Percentiles rank a stretch among this genome's conserved stretches.
Conservation (phyloP, 1,284 basidiomycete genomes). For the Somion occarium region DNA sequence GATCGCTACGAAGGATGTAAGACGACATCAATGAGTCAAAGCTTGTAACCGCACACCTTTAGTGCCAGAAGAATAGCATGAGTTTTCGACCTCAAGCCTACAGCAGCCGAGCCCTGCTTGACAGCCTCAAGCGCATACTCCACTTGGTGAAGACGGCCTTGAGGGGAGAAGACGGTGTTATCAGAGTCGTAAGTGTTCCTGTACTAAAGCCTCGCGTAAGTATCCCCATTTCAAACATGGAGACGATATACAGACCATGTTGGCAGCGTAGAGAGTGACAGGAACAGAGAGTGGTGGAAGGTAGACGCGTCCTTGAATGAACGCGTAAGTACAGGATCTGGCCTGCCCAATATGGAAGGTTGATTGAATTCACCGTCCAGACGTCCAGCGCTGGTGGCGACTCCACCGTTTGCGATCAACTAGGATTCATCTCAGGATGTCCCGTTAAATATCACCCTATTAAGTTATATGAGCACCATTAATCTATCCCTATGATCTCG, state of each 20-base stretch:
- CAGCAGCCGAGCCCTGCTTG: constrained; percentile 98
- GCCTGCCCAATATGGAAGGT: neutral
- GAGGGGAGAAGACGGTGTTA: constrained; percentile 94
- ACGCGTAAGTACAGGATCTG: constrained; percentile 4
- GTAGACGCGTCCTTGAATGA: constrained; percentile 4
- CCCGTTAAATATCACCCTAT: no score
- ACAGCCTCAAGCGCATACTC: constrained; percentile 99
- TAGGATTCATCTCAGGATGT: no score
- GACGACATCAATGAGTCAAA: constrained; percentile 1
- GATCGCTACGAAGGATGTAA: constrained; percentile 65
- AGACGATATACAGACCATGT: constrained; percentile 9
- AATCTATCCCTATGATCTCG: no score
- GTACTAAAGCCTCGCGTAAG: constrained; percentile 50
- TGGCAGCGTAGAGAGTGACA: constrained; percentile 5
- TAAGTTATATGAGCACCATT: no score
- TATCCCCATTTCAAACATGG: neutral
- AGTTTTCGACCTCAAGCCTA: constrained; percentile 92
- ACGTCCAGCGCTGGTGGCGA: neutral
- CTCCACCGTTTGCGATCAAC: neutral
- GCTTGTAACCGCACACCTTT: constrained; percentile 56
- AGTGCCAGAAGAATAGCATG: constrained; percentile 92
- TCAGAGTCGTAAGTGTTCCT: constrained; percentile 95
- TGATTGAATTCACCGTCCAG: no score
- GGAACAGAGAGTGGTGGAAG: constrained; percentile 7
- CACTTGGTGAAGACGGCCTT: constrained; percentile 90